These are phyloP conservation scores for Apiospora hydei DNA, from an alignment of 2,329 filamentous ascomycete genomes.

Conservation along the genomic window DNA sequence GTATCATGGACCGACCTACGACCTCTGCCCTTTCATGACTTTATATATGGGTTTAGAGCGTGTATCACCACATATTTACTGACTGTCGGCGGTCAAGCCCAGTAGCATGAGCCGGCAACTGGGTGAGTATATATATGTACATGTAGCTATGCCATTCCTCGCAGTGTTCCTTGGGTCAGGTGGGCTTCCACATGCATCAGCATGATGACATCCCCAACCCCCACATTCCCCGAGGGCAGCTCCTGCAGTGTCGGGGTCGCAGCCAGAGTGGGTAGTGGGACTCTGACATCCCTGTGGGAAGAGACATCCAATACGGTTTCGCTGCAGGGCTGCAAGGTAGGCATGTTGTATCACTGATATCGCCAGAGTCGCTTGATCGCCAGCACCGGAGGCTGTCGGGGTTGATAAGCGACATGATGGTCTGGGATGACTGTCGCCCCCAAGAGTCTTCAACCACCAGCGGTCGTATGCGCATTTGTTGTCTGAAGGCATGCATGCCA, in stretches of 20 bases:
- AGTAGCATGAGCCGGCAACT: too few species aligned
- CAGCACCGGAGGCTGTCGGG: slow-evolving; percentile 11
- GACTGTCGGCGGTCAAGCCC: not conserved
- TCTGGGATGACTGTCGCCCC: not conserved
- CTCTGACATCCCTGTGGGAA: slow-evolving; percentile 12
- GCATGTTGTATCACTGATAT: not conserved
- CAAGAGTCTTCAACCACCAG: not conserved
- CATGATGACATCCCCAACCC: slow-evolving; percentile 18
- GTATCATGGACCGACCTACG: not conserved
- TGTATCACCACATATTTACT: not conserved
- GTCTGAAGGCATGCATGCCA: not conserved
- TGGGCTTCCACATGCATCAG: not conserved
- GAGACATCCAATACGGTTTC: not conserved
- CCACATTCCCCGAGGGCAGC: slow-evolving; percentile 10
- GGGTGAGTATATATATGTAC: not conserved
- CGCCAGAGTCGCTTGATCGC: slow-evolving; percentile 2
- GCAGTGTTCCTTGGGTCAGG: not conserved
- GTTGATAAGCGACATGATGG: slow-evolving; percentile 11
- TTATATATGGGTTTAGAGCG: not conserved
- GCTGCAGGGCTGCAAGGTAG: not conserved
- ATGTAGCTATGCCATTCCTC: not conserved
- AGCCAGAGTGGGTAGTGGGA: not conserved
- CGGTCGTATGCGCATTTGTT: not conserved
- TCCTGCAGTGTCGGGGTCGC: slow-evolving; percentile 14
- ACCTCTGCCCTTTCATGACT: not conserved